These are phyloP conservation scores for Emmonsiellopsis sp. DNA, from an alignment of 2,329 filamentous ascomycete genomes.

Conservation along the genomic window DNA sequence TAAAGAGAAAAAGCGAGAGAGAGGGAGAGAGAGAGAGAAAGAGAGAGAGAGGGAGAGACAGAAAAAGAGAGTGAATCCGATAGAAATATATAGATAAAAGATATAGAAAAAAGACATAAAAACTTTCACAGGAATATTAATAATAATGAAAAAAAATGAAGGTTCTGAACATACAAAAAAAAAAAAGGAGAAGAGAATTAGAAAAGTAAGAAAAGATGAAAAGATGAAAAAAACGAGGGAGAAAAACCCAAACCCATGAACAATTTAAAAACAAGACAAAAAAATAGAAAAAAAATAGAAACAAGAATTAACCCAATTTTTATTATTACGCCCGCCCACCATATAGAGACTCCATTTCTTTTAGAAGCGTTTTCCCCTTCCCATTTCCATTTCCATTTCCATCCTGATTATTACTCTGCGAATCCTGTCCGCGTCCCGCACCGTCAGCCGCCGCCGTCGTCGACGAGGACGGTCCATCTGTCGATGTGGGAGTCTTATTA, in stretches of 20 bases:
- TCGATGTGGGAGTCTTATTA: constrained; percentile 23
- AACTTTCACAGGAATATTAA: neutral
- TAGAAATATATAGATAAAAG: constrained; percentile 6
- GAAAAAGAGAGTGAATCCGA: no score
- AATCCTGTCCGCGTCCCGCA: neutral
- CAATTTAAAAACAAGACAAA: constrained; percentile 7
- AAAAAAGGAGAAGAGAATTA: neutral
- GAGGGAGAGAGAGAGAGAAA: neutral
- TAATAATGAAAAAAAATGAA: no score
- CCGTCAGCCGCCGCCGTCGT: constrained; percentile 5
- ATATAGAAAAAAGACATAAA: constrained; percentile 13
- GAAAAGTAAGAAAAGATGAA: neutral
- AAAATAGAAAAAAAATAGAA: constrained; percentile 7
- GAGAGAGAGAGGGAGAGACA: no score
- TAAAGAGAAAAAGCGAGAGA: neutral
- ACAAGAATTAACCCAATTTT: neutral
- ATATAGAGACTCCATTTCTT: constrained; percentile 10
- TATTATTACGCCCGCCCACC: neutral
- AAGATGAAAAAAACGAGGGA: neutral
- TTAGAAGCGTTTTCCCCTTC: constrained; percentile 5
- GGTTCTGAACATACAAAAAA: neutral
- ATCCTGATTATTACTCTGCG: neutral
- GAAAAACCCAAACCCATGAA: constrained; percentile 6
- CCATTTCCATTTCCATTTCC: constrained; percentile 1
- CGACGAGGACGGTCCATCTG: constrained; percentile 15